phyloP scores from a whole-genome alignment of 2,329 filamentous ascomycete species.

The Drechslerella coelobrocha region DNA sequence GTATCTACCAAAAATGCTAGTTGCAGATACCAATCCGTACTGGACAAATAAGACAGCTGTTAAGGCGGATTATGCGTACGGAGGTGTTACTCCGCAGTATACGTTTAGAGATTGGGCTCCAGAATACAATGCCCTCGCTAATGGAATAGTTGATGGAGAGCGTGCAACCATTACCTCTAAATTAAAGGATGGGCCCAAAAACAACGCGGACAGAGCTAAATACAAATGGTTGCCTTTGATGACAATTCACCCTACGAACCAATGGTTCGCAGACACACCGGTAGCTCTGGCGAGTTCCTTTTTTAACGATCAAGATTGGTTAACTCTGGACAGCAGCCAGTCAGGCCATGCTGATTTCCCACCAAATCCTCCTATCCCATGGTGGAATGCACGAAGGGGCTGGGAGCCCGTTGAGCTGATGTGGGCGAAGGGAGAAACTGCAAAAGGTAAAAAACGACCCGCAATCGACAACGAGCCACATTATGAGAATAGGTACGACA shows the following conservation, averaged over 20 bases:
- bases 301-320: constrained; percentile 49
- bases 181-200: not conserved
- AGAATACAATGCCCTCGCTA: constrained; percentile 52
- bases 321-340: constrained; percentile 52
- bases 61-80: constrained; percentile 50
- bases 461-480: constrained; percentile 52
- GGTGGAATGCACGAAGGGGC: constrained; percentile 48
- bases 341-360: constrained; percentile 52
- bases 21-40: constrained; percentile 53
- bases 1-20: constrained; percentile 53
- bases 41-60: constrained; percentile 53
- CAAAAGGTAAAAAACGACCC: constrained; percentile 37
- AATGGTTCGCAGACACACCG: constrained; percentile 52
- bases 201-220: constrained; percentile 15
- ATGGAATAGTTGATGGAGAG: constrained; percentile 53
- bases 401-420: constrained; percentile 52
- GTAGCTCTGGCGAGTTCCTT: constrained; percentile 51
- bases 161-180: constrained; percentile 55
- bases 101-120: constrained; percentile 43
- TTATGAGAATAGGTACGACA: constrained; percentile 52
- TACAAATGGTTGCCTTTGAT: constrained; percentile 42
- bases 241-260: constrained; percentile 53
- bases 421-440: constrained; percentile 46
- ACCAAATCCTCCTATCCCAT: constrained; percentile 53
- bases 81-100: constrained; percentile 49